Conservation (phyloP, 345 rosid species). For the Gossypium sturtianum region DNA sequence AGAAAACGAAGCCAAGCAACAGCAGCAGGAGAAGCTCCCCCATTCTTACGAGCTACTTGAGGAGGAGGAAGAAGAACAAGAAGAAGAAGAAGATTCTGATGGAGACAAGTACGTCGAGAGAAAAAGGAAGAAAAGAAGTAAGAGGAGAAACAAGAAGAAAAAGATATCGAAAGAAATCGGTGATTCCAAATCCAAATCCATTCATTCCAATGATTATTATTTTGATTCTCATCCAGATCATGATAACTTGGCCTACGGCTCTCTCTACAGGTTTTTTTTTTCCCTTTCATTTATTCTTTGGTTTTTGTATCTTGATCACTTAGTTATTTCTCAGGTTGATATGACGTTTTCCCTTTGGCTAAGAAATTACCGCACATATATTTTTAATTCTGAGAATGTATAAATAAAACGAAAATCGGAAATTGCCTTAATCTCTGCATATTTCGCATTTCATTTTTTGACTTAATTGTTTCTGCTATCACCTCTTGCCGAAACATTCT, state of each 20-base stretch:
- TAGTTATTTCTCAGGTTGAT: not conserved
- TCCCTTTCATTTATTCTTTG: not conserved
- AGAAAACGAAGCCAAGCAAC: not conserved
- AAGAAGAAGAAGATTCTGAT: slow-evolving; percentile 7
- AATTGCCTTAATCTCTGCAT: not conserved
- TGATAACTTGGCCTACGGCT: slow-evolving; percentile 79
- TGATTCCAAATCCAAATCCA: slow-evolving; percentile 41
- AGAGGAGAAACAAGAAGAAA: slow-evolving; percentile 35
- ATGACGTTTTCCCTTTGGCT: not conserved
- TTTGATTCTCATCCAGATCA: slow-evolving; percentile 82
- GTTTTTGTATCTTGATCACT: not conserved
- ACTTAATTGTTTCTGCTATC: not conserved
- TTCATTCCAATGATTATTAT: slow-evolving; percentile 68
- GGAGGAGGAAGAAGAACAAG: slow-evolving; percentile 22
- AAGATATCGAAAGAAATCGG: slow-evolving; percentile 17
- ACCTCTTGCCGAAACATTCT: not conserved
- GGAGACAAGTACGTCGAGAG: slow-evolving; percentile 23
- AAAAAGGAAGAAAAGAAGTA: slow-evolving; percentile 29
- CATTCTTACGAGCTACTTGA: slow-evolving; percentile 41
- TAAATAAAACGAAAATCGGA: not conserved
- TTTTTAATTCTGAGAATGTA: not conserved
- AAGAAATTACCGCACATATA: not conserved
- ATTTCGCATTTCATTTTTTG: not conserved
- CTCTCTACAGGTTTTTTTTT: slow-evolving; percentile 58
- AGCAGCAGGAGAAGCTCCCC: not conserved